Base-by-base conservation (phyloP, 2,329 filamentous ascomycete genomes). In the Beauveria brongniartii region DNA sequence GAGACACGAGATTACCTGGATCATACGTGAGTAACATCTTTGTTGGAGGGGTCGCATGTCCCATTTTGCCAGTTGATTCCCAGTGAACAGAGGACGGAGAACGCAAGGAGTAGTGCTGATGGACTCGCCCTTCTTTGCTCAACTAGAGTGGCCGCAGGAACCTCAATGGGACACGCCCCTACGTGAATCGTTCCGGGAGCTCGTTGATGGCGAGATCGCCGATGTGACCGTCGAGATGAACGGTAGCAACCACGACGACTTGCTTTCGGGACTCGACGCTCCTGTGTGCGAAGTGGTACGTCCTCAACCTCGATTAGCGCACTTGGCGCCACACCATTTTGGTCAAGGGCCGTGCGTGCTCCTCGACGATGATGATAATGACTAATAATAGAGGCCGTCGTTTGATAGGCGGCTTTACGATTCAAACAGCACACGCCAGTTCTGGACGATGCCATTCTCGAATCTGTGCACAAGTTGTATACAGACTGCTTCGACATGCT, bases 1-100 rank as follows among this genome's bases (percentile, higher is more conserved):
- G 20, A 40, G 59, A 37, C 59, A 61, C 37, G 59, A 61, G 44
- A 56, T 61, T 30, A 56, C 52, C 41, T 61, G 52, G 44, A 22
- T 56, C 9, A 61, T 61, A n/a, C 30, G 59, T 56, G 24, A 40
- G 47, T 61, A 22, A 51, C 10, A 10, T 3, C 24, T 28, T 8
- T 18, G 12, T 26, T 34, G 26, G 18, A 14, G 12, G 5, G 14
- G 18, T 41, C 41, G 18, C 22, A 34, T 37, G 12, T 14, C 10
- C 44, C 22, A 47, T 24, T 22, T 14, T 14, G 34, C 34, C 34
- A 37, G 34, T 47, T 12, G 5, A 6, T 26, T 40, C 24, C 16
- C 14, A 34, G 24, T n/a, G 6, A 50, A 18, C 14, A 48, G 7
- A 7, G 30, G 22, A 50, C 26, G 9, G 12, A 22, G 37, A 46